Evolutionary conservation across 805 yeast genomes (phyloP).

Genomic region (Wickerhamiella parazyma): DNA sequence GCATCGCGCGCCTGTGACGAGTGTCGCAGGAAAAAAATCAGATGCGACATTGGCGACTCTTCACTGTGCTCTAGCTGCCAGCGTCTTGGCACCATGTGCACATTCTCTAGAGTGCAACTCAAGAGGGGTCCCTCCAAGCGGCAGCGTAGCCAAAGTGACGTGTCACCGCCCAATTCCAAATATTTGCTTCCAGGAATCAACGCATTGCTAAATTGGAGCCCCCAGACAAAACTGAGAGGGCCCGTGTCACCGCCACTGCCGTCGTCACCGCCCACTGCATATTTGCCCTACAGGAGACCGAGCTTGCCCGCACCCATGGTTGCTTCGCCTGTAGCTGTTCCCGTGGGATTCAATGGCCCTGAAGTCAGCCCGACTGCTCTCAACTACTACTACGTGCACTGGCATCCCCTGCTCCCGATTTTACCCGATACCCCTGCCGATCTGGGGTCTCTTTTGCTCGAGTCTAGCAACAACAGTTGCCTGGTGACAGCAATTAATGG

Average conservation of each 20-base stretch:
- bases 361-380: conserved; percentile 20
- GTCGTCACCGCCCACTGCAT: conserved; percentile 1
- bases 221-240: not conserved
- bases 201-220: conserved; percentile 12
- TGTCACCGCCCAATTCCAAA: not conserved
- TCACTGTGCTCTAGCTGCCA: conserved; percentile 37
- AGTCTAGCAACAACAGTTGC: conserved; percentile 7
- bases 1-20: conserved; percentile 23
- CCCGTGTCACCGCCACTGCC: conserved; percentile 4
- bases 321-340: not conserved
- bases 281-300: conserved; percentile 5
- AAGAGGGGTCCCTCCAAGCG: conserved; percentile 54
- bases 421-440: conserved; percentile 26
- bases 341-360: not conserved
- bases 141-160: conserved; percentile 14
- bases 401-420: conserved; percentile 29
- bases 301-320: conserved; percentile 4
- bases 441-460: conserved; percentile 21
- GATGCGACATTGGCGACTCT: conserved; percentile 28
- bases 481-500: conserved; percentile 20
- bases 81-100: conserved; percentile 38
- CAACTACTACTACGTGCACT: conserved; percentile 26
- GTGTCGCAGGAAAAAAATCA: conserved; percentile 33
- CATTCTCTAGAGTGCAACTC: conserved; percentile 43
- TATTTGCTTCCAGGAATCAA: conserved; percentile 12